Base-by-base conservation (phyloP, 1,284 basidiomycete species). In the Irpex sp. region DNA sequence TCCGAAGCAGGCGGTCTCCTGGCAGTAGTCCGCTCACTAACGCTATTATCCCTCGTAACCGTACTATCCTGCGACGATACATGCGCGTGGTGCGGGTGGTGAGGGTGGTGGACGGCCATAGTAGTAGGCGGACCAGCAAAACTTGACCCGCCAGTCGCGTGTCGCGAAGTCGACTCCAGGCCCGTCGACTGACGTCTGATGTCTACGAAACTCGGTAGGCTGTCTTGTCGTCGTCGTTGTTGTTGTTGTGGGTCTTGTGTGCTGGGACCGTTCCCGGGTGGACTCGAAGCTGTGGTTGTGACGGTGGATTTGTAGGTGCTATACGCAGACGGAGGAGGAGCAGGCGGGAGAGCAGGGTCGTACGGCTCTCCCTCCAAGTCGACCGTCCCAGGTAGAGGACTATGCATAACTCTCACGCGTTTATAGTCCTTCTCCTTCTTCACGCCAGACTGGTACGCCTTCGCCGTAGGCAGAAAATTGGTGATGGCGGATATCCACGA, bases 401-500 rank as follows among this genome's bases (percentile, higher is more conserved):
- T 4, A 7, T 60, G 21, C 6, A 60, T 19, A 21, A 67, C 62
- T 15, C 57, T 60, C 49, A 65, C 65, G 31, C 54, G 49, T 34
- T 60, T 65, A 59, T 68, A 70, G 59, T 65, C 66, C 13, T 65
- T 64, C 57, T 64, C 66, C 52, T 70, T 70, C 9, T 61, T 60
- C 40, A 65, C 49, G 5, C 69, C 69, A 56, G 58, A 64, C 62
- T 64, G 65, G 60, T 67, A 69, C 11, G 58, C 48, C 40, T 55
- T 54, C 15, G 60, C 47, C 44, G 64, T 54, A 54, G 62, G 51
- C 57, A 64, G 36, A 17, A 57, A 61, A 21, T 48, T 26, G 3
- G 65, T 58, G 17, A 67, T n/a, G 0, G 55, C 47, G 17, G n/a
- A 58, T 49, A 56, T 58, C 52, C 55, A 57, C 11, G 60, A 62